These are phyloP conservation scores for Cercophora scortea DNA, from an alignment of 495 filamentous ascomycete genomes.

Conservation along the genomic window DNA sequence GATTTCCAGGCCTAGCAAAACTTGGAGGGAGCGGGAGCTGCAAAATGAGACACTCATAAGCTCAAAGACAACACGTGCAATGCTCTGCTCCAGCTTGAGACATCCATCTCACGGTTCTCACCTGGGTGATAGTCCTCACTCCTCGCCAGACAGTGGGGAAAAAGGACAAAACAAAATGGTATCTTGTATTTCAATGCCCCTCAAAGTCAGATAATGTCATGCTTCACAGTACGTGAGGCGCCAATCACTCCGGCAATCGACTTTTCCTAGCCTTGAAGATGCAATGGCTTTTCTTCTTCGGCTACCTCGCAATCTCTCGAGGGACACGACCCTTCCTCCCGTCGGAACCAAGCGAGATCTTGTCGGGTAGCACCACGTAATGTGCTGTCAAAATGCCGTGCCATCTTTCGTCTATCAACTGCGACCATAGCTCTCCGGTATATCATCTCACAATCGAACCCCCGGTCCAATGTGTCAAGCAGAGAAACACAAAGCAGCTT, in stretches of 20 bases:
- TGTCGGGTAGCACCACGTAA: conserved; percentile 9
- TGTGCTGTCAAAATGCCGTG: conserved; percentile 24
- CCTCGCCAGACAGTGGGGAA: too few relatives aligned
- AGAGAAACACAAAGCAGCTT: background rate
- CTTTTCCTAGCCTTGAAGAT: background rate
- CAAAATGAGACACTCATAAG: conserved; percentile 14
- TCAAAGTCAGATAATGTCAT: too few relatives aligned
- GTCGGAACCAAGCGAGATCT: background rate
- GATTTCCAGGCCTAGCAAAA: conserved; percentile 4
- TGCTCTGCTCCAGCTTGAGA: conserved; percentile 14
- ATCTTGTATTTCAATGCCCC: background rate
- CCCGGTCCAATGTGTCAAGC: conserved; percentile 5
- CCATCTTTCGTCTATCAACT: conserved; percentile 9
- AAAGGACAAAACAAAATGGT: background rate
- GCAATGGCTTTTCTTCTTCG: background rate
- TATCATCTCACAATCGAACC: background rate
- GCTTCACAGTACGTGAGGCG: too few relatives aligned
- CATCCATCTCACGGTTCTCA: conserved; percentile 4
- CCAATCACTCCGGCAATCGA: background rate
- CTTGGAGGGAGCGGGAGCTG: background rate
- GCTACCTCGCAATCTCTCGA: background rate
- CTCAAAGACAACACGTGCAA: conserved; percentile 19
- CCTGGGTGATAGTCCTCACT: background rate
- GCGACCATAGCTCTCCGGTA: background rate
- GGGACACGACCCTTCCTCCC: background rate